phyloP scores from a whole-genome alignment of 768 basidiomycete genomes.

The Hirschioporus abietinus region DNA sequence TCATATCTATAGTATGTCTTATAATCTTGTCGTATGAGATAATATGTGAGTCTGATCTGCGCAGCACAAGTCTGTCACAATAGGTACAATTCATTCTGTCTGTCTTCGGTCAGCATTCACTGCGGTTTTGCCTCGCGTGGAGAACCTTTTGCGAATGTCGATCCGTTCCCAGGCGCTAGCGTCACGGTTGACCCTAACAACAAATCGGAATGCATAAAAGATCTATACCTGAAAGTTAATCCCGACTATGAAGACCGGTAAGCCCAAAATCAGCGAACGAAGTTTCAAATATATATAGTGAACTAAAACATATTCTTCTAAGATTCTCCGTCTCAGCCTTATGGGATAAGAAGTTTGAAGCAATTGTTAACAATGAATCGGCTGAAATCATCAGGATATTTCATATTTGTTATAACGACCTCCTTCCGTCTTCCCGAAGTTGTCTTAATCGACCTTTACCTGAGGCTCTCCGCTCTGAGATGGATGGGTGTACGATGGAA shows the following conservation, averaged over 20 bases:
- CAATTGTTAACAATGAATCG: conserved; percentile 94
- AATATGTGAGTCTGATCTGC: too few relatives aligned
- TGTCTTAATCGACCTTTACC: conserved; percentile 71
- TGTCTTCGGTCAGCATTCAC: conserved; percentile 57
- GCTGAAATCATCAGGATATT: conserved; percentile 94
- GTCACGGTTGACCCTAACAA: conserved; percentile 73
- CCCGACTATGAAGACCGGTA: conserved; percentile 69
- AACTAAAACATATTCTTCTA: too few relatives aligned
- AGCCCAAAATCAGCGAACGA: too few relatives aligned
- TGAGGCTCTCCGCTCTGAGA: conserved; percentile 63
- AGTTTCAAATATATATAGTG: too few relatives aligned
- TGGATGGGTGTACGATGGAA: conserved; percentile 89
- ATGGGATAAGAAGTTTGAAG: conserved; percentile 86
- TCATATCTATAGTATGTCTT: too few relatives aligned
- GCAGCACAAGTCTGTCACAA: too few relatives aligned
- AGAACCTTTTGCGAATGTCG: conserved; percentile 68
- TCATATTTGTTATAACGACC: conserved; percentile 77
- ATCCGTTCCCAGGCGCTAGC: conserved; percentile 67
- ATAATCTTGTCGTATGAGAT: too few relatives aligned
- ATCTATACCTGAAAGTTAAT: conserved; percentile 77
- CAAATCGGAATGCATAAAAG: conserved; percentile 65
- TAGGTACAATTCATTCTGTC: too few relatives aligned
- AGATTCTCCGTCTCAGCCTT: conserved; percentile 85
- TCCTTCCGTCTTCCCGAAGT: conserved; percentile 63
- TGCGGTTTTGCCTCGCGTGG: conserved; percentile 84